phyloP scores from a whole-genome alignment of 73 alveolate genomes.

The Urostyla sp. region DNA sequence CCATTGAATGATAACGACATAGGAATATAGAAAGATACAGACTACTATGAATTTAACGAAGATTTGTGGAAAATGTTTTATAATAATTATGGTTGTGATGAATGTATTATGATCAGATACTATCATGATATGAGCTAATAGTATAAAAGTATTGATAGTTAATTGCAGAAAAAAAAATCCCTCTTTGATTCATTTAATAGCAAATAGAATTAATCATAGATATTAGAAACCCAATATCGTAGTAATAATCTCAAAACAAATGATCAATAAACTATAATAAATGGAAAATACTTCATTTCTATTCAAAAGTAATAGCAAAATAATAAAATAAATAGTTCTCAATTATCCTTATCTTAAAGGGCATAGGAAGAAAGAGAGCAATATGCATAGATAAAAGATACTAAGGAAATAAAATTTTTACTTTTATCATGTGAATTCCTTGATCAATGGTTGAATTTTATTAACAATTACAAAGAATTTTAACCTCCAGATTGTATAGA shows the following conservation, averaged over 20 bases:
- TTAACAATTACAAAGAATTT: not conserved
- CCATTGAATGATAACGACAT: not conserved
- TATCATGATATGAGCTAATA: not conserved
- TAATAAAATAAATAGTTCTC: no score
- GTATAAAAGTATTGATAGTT: not conserved
- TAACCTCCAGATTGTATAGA: not conserved
- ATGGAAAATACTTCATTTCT: not conserved
- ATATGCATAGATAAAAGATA: not conserved
- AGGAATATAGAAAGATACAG: not conserved
- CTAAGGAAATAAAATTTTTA: not conserved
- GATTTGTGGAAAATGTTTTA: constrained; percentile 18
- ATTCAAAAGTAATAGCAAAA: not conserved
- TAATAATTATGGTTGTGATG: constrained; percentile 36
- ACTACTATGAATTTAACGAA: constrained; percentile 1
- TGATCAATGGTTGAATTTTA: constrained; percentile 6
- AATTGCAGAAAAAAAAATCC: not conserved
- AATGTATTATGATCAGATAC: not conserved
- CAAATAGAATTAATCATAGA: not conserved
- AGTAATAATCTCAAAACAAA: not conserved
- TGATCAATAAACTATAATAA: not conserved
- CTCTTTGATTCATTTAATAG: not conserved
- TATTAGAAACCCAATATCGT: not conserved
- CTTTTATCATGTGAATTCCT: constrained; percentile 8
- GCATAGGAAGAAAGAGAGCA: not conserved
- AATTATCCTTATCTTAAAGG: not conserved